These are phyloP conservation scores for thale cress (Arabidopsis thaliana) DNA, from an alignment of 345 rosid species.

Conservation along the genomic window TAIR10.1 NC_003070.9:2183501-2184000, in stretches of 20 bases:
- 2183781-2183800: background rate
- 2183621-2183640: constrained; percentile 80
- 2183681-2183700: constrained; percentile 76
- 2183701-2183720: background rate
- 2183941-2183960: constrained; percentile 66
- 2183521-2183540: background rate
- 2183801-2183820: constrained; percentile 76
- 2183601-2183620: background rate
- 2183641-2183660: constrained; percentile 95
- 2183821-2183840: constrained; percentile 94
- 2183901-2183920: constrained; percentile 90
- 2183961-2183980: constrained; percentile 87
- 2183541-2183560: constrained; percentile 7
- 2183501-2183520: constrained; percentile 73
- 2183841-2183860: constrained; percentile 93
- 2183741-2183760: constrained; percentile 6
- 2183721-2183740: constrained; percentile 8
- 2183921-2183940: constrained; percentile 67
- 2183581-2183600: constrained; percentile 10
- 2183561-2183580: constrained; percentile 7
- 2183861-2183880: constrained; percentile 83
- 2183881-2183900: constrained; percentile 85
- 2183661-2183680: constrained; percentile 93
- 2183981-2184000: constrained; percentile 16
- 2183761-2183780: background rate